A percentile compares a stretch with the other conserved stretches of the same genome.
phyloP scores from a whole-genome alignment of 2,329 filamentous ascomycete genomes.

The Epichloe coenophiala region DNA sequence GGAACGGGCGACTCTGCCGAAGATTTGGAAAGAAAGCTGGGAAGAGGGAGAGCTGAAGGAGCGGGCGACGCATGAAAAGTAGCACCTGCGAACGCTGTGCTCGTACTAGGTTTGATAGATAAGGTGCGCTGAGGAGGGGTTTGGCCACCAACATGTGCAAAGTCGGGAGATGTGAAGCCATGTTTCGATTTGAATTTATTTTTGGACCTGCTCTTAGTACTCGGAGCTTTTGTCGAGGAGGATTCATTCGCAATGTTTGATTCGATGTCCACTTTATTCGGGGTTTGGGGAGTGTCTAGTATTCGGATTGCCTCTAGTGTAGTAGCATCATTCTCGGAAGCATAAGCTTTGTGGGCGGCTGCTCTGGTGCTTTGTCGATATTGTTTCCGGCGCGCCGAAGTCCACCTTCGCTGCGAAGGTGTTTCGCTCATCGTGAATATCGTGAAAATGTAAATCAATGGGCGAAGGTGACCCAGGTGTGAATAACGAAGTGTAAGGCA shows the following conservation, averaged over 20 bases:
- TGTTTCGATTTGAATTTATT: conserved; percentile 12
- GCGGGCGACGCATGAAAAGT: conserved; percentile 93
- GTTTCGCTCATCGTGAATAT: conserved; percentile 2
- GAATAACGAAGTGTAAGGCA: background rate
- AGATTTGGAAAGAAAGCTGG: conserved; percentile 70
- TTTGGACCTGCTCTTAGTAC: conserved; percentile 18
- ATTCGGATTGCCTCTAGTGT: conserved; percentile 19
- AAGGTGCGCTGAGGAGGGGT: conserved; percentile 29
- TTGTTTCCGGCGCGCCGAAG: conserved; percentile 23
- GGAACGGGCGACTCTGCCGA: conserved; percentile 47
- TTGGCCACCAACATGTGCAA: conserved; percentile 24
- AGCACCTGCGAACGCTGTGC: conserved; percentile 71
- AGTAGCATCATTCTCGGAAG: conserved; percentile 40
- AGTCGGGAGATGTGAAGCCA: conserved; percentile 27
- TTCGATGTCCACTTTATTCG: conserved; percentile 27
- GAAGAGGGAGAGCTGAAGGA: conserved; percentile 77
- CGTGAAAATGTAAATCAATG: background rate
- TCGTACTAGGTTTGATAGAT: conserved; percentile 30
- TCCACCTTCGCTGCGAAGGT: conserved; percentile 10
- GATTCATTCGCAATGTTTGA: conserved; percentile 17
- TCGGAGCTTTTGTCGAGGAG: conserved; percentile 15
- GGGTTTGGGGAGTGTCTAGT: conserved; percentile 29
- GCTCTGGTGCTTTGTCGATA: conserved; percentile 27
- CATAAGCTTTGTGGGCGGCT: conserved; percentile 39
- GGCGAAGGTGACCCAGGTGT: background rate